phyloP scores from a whole-genome alignment of 164 flowering plant species.

The Paratinospora sagittata region DNA sequence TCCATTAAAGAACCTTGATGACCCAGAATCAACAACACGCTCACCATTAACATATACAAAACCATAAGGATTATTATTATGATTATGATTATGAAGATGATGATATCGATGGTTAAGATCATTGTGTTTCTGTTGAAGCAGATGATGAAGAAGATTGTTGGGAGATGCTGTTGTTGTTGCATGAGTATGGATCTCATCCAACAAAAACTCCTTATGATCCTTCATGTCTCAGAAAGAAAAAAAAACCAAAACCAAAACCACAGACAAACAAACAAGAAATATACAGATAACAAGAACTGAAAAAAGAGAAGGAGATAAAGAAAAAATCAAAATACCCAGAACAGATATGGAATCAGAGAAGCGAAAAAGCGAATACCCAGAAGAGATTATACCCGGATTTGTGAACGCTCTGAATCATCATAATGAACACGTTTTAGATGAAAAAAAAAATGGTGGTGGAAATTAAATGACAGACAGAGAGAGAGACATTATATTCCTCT shows the following conservation, averaged over 20 bases:
- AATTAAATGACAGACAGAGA: slow-evolving; percentile 16
- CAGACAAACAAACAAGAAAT: background rate
- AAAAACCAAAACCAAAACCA: background rate
- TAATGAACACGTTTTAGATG: background rate
- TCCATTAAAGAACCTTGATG: background rate
- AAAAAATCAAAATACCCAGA: slow-evolving; percentile 21
- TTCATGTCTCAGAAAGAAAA: slow-evolving; percentile 21
- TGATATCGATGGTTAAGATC: slow-evolving; percentile 8
- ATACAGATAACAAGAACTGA: background rate
- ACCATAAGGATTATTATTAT: background rate
- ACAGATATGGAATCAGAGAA: slow-evolving; percentile 10
- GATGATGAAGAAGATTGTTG: slow-evolving; percentile 13
- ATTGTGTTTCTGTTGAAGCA: slow-evolving; percentile 13
- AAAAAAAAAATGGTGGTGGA: background rate
- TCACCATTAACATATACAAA: slow-evolving; percentile 15
- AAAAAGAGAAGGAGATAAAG: background rate
- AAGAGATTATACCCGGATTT: slow-evolving; percentile 17
- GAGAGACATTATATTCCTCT: slow-evolving; percentile 10
- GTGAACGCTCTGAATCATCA: background rate
- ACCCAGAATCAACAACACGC: background rate
- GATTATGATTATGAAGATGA: slow-evolving; percentile 1
- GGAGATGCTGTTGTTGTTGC: slow-evolving; percentile 16
- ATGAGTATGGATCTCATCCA: slow-evolving; percentile 34
- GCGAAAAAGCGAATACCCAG: slow-evolving; percentile 17
- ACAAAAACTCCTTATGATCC: slow-evolving; percentile 32